Percentiles rank a stretch among this genome's conserved stretches.
Evolutionary conservation across 2,329 filamentous ascomycete species (phyloP).

Genomic region (Penicillium sp.): DNA sequence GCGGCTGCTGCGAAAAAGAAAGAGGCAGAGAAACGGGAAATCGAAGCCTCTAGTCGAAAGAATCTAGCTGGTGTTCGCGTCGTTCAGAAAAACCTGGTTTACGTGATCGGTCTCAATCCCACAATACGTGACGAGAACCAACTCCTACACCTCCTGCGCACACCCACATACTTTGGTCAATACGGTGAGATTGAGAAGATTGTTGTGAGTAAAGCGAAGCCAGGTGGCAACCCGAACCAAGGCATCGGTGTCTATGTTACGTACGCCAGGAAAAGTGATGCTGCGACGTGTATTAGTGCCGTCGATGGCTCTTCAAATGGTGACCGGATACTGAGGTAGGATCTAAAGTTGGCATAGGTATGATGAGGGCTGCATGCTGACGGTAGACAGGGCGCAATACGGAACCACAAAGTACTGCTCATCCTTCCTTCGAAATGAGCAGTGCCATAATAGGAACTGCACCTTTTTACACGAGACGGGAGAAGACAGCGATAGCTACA

Average conservation of each 20-base stretch:
- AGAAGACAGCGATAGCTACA: slow-evolving; percentile 98
- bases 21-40: slow-evolving; percentile 93
- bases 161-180: slow-evolving; percentile 93
- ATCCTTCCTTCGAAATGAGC: slow-evolving; percentile 91
- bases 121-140: slow-evolving; percentile 86
- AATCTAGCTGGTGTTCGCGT: slow-evolving; percentile 94
- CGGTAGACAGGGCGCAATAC: slow-evolving; percentile 63
- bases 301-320: slow-evolving; percentile 93
- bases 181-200: slow-evolving; percentile 99
- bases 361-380: slow-evolving; percentile 9
- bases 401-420: slow-evolving; percentile 99
- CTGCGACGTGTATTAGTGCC: slow-evolving; percentile 83
- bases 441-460: slow-evolving; percentile 92
- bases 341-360: neutral
- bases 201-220: slow-evolving; percentile 95
- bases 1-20: slow-evolving; percentile 89
- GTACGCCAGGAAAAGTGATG: slow-evolving; percentile 89
- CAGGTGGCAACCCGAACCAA: slow-evolving; percentile 70
- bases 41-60: slow-evolving; percentile 92
- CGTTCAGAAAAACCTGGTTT: slow-evolving; percentile 97
- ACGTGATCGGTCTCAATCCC: slow-evolving; percentile 92
- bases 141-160: slow-evolving; percentile 85
- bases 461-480: slow-evolving; percentile 98
- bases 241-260: slow-evolving; percentile 99
- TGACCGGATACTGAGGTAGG: slow-evolving; percentile 79